Evolutionary conservation across 495 filamentous ascomycete species (phyloP), one percentile per base, ranked within the genome.

Genomic region (Hypomontagnella submonticulosa): DNA sequence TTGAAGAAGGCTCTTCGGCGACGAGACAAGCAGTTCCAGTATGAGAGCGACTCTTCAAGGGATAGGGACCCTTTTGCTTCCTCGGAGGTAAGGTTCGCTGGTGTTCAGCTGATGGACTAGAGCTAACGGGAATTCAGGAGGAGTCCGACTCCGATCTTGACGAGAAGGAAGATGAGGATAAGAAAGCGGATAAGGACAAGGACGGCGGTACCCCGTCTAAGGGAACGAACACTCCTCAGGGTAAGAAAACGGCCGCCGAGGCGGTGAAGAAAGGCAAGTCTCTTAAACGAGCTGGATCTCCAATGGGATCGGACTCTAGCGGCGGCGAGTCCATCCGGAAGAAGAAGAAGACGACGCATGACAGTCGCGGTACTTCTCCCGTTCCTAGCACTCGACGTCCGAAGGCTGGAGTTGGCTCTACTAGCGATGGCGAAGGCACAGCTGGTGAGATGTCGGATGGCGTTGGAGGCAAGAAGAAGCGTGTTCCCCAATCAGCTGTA

Each of bases 271-370:
- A 92, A 77, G 67, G 78, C 69, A 87, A 84, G 48, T 82, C 82
- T 46, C 86, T 93, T 44, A 98, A 97, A 77, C 88, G 95, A 13
- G 81, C 89, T 16, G 93, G 94, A 27, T 97, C 94, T 27, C 92
- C 93, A 5, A 88, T 91, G 66, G 82, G 88, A 15, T 97, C 95
- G 10, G 84, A 97, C 70, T 89, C 91, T 13, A 96, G 92, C 77
- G 96, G 92, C 47, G 93, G 90, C 61, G 95, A 99, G 71, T 90
- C 90, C 1, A 85, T 87, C 18, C 90, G 91, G 40, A 96, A 97
- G 81, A 97, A 96, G 84, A 81, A 84, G 37, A 96, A 95, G 79
- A 91, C 88, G 72, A 87, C 86, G 54, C 82, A 87, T 60, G 71
- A 53, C 23, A 63, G 57, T 30, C 69, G 59, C 16, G 70, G 67